phyloP scores from a whole-genome alignment of 371 early-diverging fungal species.

The Rhizopus delemar region DNA sequence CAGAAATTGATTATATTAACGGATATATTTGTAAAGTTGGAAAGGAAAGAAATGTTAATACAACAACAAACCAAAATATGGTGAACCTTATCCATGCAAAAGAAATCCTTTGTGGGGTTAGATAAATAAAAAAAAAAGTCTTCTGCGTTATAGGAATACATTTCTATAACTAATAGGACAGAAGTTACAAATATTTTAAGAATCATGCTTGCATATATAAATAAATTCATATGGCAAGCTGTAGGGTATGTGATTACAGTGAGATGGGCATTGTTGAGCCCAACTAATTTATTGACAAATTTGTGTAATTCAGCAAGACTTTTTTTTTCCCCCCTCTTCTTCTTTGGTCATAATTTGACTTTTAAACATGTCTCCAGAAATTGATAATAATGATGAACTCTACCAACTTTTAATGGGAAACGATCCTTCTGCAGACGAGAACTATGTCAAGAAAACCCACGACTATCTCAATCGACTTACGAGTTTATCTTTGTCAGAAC shows the following conservation, averaged over 20 bases:
- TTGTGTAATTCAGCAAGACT: background rate
- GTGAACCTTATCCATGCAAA: slow-evolving; percentile 38
- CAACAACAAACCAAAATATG: slow-evolving; percentile 23
- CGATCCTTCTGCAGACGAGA: slow-evolving; percentile 13
- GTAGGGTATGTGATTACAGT: no score
- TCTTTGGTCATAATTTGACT: background rate
- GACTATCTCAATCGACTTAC: slow-evolving; percentile 69
- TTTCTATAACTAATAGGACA: no score
- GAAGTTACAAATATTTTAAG: no score
- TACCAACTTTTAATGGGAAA: slow-evolving; percentile 28
- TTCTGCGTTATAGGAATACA: no score
- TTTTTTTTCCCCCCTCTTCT: background rate
- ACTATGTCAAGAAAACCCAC: slow-evolving; percentile 49
- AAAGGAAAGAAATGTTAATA: slow-evolving; percentile 13
- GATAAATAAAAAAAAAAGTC: background rate
- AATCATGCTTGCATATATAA: no score
- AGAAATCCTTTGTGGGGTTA: slow-evolving; percentile 18
- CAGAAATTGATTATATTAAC: slow-evolving; percentile 67
- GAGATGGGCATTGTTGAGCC: no score
- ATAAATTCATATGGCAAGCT: no score
- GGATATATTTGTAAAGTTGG: slow-evolving; percentile 51
- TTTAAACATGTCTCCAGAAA: slow-evolving; percentile 11
- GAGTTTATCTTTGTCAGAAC: slow-evolving; percentile 57
- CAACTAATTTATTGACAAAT: no score
- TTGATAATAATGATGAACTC: slow-evolving; percentile 33